Base-by-base conservation (phyloP, 2,329 filamentous ascomycete genomes). In the Sporothrix sp. region DNA sequence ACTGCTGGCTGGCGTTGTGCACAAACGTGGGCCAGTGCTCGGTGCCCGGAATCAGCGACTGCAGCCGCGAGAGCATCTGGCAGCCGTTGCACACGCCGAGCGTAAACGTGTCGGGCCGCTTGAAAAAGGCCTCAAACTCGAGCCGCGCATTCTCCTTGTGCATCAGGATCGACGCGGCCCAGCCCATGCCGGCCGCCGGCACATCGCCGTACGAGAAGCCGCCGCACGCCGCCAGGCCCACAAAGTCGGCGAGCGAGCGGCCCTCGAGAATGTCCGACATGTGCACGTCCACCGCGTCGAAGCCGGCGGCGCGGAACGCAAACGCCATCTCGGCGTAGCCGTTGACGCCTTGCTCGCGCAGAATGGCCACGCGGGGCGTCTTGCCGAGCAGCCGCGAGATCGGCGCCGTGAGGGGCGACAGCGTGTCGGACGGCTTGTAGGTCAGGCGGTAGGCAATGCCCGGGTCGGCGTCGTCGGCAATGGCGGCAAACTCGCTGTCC, bases 321-420 rank as follows among this genome's bases (percentile, higher is more conserved):
- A 95, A 97, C 1, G 93, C 93, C 87, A 98, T 95, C 67, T 98
- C 93, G n/a, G 88, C 83, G 61, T 96, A 81, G 37, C 90, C 87
- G 69, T 98, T 97, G 58, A 95, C 87, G 65, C 93, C 93, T 66
- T 96, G 89, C 67, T 97, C 93, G 62, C 93, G 79, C 20, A 98
- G 80, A 59, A 98, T 95, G 38, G 93, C 93, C 21, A 98, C 90
- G 28, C 82, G 81, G 1, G 86, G 85, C 67, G 65, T 60, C 59
- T 71, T 76, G 55, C 73, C 74, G 63, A 88, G 79, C 52, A 67
- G 59, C 9, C 60, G 62, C 35, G 78, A 76, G 52, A 88, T 69
- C 54, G 76, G 79, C 3, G 79, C 73, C 54, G 79, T 76, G 54
- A 87, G 67, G 20, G 87, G 85, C 42, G 91, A 68, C 52, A 84